phyloP scores from a whole-genome alignment of 805 yeast species.

The Ogataea ganodermae region DNA sequence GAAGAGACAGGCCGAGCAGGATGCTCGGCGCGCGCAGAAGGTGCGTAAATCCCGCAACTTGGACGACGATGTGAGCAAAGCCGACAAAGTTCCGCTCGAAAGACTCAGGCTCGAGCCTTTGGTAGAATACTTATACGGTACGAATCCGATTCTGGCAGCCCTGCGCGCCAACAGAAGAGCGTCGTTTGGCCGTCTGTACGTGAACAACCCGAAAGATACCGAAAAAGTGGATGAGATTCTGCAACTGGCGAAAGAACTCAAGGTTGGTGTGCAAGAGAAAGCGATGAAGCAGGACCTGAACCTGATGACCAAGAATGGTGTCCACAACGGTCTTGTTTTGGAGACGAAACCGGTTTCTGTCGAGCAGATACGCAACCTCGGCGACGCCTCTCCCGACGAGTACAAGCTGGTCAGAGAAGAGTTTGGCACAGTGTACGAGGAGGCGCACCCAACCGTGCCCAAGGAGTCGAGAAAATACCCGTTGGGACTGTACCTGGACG shows the following conservation, averaged over 20 bases:
- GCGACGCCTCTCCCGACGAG: slow-evolving; percentile 17
- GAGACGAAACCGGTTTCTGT: slow-evolving; percentile 58
- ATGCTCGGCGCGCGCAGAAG: slow-evolving; percentile 10
- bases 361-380: slow-evolving; percentile 32
- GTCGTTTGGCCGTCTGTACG: slow-evolving; percentile 51
- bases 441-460: slow-evolving; percentile 4
- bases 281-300: slow-evolving; percentile 56
- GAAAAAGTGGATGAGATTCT: slow-evolving; percentile 44
- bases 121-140: slow-evolving; percentile 74
- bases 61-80: slow-evolving; percentile 1
- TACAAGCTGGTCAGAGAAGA: slow-evolving; percentile 25
- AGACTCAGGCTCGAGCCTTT: slow-evolving; percentile 42
- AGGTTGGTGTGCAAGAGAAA: slow-evolving; percentile 37
- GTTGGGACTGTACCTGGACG: slow-evolving; percentile 74
- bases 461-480: slow-evolving; percentile 44
- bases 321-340: slow-evolving; percentile 78
- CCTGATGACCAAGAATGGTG: slow-evolving; percentile 61
- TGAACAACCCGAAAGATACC: slow-evolving; percentile 40
- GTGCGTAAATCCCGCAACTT: slow-evolving; percentile 15
- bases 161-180: slow-evolving; percentile 56
- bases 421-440: slow-evolving; percentile 25
- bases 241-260: slow-evolving; percentile 45
- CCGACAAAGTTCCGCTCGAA: slow-evolving; percentile 15
- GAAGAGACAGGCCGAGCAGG: slow-evolving; percentile 26
- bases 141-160: slow-evolving; percentile 73